These are phyloP conservation scores for Phlebopus sp. DNA, from an alignment of 1,284 basidiomycete genomes.

Conservation along the genomic window DNA sequence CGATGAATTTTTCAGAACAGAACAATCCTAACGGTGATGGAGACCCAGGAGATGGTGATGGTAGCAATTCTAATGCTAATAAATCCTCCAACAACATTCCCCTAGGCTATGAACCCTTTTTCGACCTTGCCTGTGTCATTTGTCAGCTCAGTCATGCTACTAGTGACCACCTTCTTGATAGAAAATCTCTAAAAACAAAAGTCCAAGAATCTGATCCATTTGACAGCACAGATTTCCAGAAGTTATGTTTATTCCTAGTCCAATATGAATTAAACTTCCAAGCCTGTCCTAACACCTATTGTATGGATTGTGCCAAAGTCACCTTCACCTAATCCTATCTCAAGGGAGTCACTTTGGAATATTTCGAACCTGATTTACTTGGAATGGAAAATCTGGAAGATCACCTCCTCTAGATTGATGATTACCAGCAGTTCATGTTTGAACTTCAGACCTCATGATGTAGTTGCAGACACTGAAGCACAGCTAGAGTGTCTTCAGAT, in stretches of 20 bases:
- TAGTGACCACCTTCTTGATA: not conserved
- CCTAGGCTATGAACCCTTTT: too few species aligned
- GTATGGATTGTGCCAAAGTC: not conserved
- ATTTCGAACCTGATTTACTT: not conserved
- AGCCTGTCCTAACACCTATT: not conserved
- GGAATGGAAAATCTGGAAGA: not conserved
- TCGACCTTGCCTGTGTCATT: not conserved
- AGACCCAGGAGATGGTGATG: too few species aligned
- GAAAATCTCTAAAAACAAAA: not conserved
- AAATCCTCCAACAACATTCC: too few species aligned
- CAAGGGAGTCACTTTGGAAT: not conserved
- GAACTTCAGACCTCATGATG: too few species aligned
- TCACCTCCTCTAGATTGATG: slow-evolving; percentile 1
- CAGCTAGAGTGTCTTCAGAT: too few species aligned
- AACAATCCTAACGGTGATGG: too few species aligned
- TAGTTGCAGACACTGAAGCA: too few species aligned
- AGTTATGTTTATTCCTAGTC: too few species aligned
- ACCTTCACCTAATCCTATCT: slow-evolving; percentile 1
- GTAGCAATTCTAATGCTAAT: too few species aligned
- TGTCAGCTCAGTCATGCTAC: not conserved
- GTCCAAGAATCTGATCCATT: not conserved
- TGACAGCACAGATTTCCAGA: not conserved
- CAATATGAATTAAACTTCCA: not conserved
- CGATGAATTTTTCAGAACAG: too few species aligned
- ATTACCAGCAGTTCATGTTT: not conserved